Evolutionary conservation across 495 filamentous ascomycete species (phyloP).

Genomic region (Tuber melanosporum): DNA sequence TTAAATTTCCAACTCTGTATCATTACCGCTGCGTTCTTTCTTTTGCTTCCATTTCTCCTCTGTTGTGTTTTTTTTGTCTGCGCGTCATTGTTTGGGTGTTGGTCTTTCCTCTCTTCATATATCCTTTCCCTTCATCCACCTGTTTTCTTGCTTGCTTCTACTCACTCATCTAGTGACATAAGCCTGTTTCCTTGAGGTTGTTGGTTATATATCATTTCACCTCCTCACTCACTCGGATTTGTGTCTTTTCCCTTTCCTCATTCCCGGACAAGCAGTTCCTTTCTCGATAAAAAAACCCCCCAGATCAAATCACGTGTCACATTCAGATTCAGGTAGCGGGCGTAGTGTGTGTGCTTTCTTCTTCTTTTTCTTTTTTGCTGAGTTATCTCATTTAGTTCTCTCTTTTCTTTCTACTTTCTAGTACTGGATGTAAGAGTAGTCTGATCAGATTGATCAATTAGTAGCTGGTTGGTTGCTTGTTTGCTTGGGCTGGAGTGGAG

Average conservation of each 20-base stretch:
- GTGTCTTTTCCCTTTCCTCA: not conserved
- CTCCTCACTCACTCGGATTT: not conserved
- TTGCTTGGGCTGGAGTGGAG: not conserved
- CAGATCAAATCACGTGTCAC: not conserved
- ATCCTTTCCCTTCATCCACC: not conserved
- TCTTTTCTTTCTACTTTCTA: not conserved
- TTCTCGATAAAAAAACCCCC: not conserved
- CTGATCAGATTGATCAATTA: not conserved
- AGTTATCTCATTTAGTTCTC: not conserved
- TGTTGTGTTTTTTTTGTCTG: not conserved
- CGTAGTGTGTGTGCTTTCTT: not conserved
- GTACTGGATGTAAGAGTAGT: not conserved
- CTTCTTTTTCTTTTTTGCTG: not conserved
- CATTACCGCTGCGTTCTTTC: not conserved
- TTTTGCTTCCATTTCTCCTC: not conserved
- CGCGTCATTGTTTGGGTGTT: not conserved
- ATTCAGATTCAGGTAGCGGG: not conserved
- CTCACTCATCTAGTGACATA: not conserved
- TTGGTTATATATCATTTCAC: slow-evolving; percentile 1
- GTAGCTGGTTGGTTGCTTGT: not conserved
- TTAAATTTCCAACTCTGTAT: not conserved
- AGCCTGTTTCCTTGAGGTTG: not conserved
- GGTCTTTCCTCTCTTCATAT: not conserved
- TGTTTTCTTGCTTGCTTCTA: not conserved
- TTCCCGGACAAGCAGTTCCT: not conserved